Evolutionary conservation across 192 early-diverging fungal species (phyloP), one percentile per base, ranked within the genome.

Genomic region (Fimicolochytrium jonesii): DNA sequence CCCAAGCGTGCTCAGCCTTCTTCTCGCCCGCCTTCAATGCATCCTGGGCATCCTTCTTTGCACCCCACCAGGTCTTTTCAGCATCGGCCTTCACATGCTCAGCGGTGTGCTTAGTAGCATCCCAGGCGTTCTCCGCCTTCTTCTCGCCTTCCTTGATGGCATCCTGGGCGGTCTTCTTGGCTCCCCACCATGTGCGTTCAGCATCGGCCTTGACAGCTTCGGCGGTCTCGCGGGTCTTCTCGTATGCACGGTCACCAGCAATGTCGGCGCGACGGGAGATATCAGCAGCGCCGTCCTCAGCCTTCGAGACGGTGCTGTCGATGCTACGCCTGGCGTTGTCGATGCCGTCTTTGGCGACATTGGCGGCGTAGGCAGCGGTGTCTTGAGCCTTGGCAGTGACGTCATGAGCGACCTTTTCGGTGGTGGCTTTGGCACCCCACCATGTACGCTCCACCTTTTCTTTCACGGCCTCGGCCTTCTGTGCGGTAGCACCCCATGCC

Each of bases 251-350:
- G 1, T 49, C 60, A 29, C 47, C 60, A 7, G 33, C 48, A 13
- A 22, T 29, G 36, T 62, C 60, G 5, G 60, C 60, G 13, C 60
- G 60, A 22, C 60, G 60, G 17, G 60, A 62, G 9, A 62, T 36
- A 4, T 39, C 36, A 2, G 47, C 60, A 15, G 60, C 60, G 31
- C 60, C 48, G 15, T 52, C 42, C 26, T 62, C 60, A 4, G 41
- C 57, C 13, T 29, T 46, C n/a, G 23, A 29, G 5, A 55, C 25
- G 10, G 53, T 55, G 31, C 32, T 55, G 3, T 33, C 53, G 3
- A 55, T 34, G 33, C 33, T 36, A 3, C 25, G 53, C 53, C 13
- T 34, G 9, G 35, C 53, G 34, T 33, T 55, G 2, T 37, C 35
- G 31, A 11, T 11, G 2, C 53, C 53, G 53, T 55, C 53, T 15